Conservation (phyloP, 2,329 filamentous ascomycete genomes). For the Diaporthe velutina region DNA sequence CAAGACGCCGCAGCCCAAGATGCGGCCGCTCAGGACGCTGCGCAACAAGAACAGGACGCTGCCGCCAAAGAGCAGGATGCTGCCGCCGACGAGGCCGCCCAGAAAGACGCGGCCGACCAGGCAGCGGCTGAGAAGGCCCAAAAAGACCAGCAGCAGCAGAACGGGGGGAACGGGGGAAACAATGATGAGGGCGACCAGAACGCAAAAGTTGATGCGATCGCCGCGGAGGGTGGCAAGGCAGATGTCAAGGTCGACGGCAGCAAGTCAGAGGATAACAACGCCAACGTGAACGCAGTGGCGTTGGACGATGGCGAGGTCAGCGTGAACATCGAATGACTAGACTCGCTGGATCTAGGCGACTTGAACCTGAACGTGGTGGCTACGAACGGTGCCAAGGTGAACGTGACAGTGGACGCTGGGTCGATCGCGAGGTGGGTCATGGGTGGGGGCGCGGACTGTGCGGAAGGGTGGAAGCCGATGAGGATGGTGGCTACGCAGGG, state of each 20-base stretch:
- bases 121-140: not conserved
- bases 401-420: constrained; percentile 4
- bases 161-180: not conserved
- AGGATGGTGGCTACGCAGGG: constrained; percentile 5
- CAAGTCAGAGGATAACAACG: constrained; percentile 9
- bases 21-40: not conserved
- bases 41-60: not conserved
- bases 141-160: not conserved
- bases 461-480: constrained; percentile 12
- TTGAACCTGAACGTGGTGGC: constrained; percentile 17
- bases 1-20: not conserved
- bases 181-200: constrained; percentile 6
- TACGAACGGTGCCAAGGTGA: constrained; percentile 12
- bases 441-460: not conserved
- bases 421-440: constrained; percentile 14
- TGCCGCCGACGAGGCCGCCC: not conserved
- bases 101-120: not conserved
- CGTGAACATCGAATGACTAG: constrained; percentile 19
- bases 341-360: constrained; percentile 14
- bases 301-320: constrained; percentile 8
- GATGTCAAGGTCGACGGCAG: constrained; percentile 18
- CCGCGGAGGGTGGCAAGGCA: not conserved
- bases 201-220: not conserved
- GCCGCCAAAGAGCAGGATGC: not conserved
- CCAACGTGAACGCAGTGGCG: constrained; percentile 16